Base-by-base conservation (phyloP, 768 basidiomycete species). In the Sporobolomyces roseus region DNA sequence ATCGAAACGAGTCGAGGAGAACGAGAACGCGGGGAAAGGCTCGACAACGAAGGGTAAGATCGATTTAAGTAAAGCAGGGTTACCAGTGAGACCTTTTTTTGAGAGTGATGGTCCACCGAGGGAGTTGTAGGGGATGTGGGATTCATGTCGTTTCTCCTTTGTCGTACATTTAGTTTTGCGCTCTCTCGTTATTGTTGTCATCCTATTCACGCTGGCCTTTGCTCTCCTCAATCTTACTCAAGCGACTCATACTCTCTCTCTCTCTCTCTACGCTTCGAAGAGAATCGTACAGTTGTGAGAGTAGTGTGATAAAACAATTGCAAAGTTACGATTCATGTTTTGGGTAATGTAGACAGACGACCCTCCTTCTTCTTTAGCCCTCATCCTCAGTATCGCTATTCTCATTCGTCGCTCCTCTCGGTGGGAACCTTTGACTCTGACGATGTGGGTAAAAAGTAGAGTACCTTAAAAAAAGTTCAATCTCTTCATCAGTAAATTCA, bases 21-120 rank as follows among this genome's bases (percentile, higher is more conserved):
- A 61, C 43, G 30, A 16, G 29, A 9, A 49, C 54, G 21, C 25
- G 25, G 50, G 30, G n/a, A n/a, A n/a, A n/a, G n/a, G n/a, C n/a
- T n/a, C 14, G 30, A 52, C 50, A 23, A 32, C 30, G 53, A 54
- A 8, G 23, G 21, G 17, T 10, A 29, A 23, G 33, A 63, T 68
- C 41, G 55, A 68, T 35, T 25, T 48, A 8, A 23, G 6, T 3
- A 55, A 45, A 23, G 61, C 65, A n/a, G 70, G 65, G 16, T 46
- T 71, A 19, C 70, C 70, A 0, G 25, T 27, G 5, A 32, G 70
- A 36, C 70, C 70, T 30, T 58, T 30, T 61, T 71, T 71, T 27
- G 43, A 63, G 23, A 46, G 55, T 27, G 32, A 29, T 3, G 50
- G 61, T 45, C 46, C 68, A 16, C 63, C 68, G n/a, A 43, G 68